A percentile compares a stretch with the other conserved stretches of the same genome.
Conservation (phyloP, 2,329 filamentous ascomycete genomes). For the Mariannaea sp. region DNA sequence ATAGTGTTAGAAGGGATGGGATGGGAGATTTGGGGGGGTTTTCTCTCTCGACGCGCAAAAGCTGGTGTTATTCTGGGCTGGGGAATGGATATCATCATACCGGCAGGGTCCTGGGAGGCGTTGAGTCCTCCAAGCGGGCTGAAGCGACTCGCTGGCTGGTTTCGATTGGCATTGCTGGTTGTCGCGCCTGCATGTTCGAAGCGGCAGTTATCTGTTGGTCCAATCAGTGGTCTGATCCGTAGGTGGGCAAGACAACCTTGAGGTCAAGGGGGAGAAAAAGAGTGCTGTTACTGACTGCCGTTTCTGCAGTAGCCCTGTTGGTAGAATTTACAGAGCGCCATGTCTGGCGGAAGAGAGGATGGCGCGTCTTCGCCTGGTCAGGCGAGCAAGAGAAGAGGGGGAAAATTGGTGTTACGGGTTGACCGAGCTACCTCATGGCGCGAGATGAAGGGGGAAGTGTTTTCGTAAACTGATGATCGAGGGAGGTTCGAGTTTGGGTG, state of each 20-base stretch:
- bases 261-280: too few species aligned
- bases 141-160: slow-evolving; percentile 60
- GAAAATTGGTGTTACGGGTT: slow-evolving; percentile 19
- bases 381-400: too few species aligned
- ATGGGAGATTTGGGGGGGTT: too few species aligned
- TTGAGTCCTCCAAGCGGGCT: slow-evolving; percentile 49
- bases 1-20: slow-evolving; percentile 20
- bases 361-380: slow-evolving; percentile 12
- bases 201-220: slow-evolving; percentile 54
- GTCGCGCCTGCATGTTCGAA: slow-evolving; percentile 57
- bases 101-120: slow-evolving; percentile 28
- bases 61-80: neutral
- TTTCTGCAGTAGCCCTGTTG: slow-evolving; percentile 58
- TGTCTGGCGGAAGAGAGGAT: slow-evolving; percentile 28
- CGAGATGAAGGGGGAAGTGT: neutral
- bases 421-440: slow-evolving; percentile 31
- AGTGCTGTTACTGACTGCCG: slow-evolving; percentile 50
- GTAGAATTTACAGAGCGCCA: slow-evolving; percentile 55
- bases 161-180: slow-evolving; percentile 33
- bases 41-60: too few species aligned
- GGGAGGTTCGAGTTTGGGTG: neutral
- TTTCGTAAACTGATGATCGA: neutral
- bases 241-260: too few species aligned
- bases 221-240: slow-evolving; percentile 17
- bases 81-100: slow-evolving; percentile 17